These are phyloP conservation scores for Cercospora beticola DNA, from an alignment of 2,329 filamentous ascomycete genomes.

Conservation along the genomic window DNA sequence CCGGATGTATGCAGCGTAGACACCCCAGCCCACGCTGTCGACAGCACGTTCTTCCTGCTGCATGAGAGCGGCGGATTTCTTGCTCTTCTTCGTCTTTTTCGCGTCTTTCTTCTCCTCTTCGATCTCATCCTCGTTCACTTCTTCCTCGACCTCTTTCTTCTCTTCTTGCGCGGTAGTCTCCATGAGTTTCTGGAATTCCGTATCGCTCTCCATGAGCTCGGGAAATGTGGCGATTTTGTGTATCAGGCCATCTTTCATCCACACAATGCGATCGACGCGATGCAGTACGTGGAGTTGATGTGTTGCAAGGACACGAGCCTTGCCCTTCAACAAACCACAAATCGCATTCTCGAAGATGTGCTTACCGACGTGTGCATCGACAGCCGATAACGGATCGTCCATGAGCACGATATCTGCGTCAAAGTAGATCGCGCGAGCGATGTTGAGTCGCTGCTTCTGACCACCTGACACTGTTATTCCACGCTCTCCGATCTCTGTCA, in stretches of 20 bases:
- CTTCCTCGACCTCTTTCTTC: conserved; percentile 51
- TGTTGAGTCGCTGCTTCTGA: conserved; percentile 93
- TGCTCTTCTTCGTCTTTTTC: conserved; percentile 58
- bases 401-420: conserved; percentile 62
- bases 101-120: conserved; percentile 58
- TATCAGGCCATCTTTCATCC: conserved; percentile 85
- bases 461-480: conserved; percentile 95
- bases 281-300: conserved; percentile 92
- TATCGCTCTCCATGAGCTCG: conserved; percentile 76
- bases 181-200: conserved; percentile 80
- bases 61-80: conserved; percentile 62
- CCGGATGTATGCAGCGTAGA: conserved; percentile 74
- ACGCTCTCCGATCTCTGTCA: conserved; percentile 90
- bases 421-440: conserved; percentile 74
- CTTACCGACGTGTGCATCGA: conserved; percentile 60
- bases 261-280: conserved; percentile 86
- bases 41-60: conserved; percentile 70
- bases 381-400: conserved; percentile 62
- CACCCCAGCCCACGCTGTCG: conserved; percentile 73
- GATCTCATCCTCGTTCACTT: conserved; percentile 51
- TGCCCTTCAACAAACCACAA: conserved; percentile 80
- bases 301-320: conserved; percentile 87
- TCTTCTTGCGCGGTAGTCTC: conserved; percentile 64
- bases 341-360: conserved; percentile 93
- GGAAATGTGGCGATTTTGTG: conserved; percentile 85